Evolutionary conservation across 225 moss, liverwort and hornwort genomes (phyloP).

Genomic region (Straminergon stramineum): DNA sequence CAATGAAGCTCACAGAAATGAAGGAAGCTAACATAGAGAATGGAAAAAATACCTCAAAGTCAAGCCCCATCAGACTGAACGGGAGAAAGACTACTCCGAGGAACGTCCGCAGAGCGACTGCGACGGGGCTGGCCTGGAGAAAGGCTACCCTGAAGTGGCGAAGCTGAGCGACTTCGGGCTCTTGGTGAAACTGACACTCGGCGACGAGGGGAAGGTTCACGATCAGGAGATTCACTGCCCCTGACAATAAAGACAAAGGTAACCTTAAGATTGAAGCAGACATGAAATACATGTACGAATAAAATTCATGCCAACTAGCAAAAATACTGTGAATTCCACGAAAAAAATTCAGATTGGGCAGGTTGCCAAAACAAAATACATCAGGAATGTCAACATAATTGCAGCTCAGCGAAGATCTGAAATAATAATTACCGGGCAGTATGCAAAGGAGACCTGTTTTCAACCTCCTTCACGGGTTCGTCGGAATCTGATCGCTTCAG

Average conservation of each 20-base stretch:
- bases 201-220: constrained; percentile 11
- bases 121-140: constrained; percentile 9
- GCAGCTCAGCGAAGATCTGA: neutral
- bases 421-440: constrained; percentile 24
- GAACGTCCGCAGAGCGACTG: constrained; percentile 5
- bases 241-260: neutral
- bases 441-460: constrained; percentile 37
- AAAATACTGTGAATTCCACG: neutral
- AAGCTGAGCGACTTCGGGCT: constrained; percentile 16
- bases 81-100: constrained; percentile 40
- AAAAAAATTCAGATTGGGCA: neutral
- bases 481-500: constrained; percentile 35
- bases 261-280: neutral
- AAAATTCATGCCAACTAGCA: neutral
- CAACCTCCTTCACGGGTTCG: constrained; percentile 53
- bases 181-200: constrained; percentile 15
- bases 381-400: neutral
- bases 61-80: constrained; percentile 29
- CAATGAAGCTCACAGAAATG: neutral
- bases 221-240: constrained; percentile 25
- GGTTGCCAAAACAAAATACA: neutral
- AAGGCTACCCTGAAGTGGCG: constrained; percentile 19
- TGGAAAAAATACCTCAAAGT: neutral
- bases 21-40: neutral
- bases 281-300: neutral